Evolutionary conservation across 2,329 filamentous ascomycete genomes (phyloP).

Genomic region (Fusarium chuoi): DNA sequence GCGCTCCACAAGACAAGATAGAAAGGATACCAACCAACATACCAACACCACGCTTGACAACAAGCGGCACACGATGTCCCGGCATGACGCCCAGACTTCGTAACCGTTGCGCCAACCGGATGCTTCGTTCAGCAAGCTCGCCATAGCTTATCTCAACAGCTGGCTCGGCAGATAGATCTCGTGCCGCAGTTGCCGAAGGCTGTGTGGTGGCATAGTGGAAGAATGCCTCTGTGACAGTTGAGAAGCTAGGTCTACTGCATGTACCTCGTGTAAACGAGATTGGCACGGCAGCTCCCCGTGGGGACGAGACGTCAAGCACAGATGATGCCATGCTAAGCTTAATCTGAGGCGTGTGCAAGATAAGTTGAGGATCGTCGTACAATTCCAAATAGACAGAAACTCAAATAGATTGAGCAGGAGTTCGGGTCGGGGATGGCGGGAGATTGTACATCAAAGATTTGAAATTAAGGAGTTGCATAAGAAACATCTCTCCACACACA

Average conservation of each 20-base stretch:
- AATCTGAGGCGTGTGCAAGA: constrained; percentile 3
- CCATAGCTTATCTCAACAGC: constrained; percentile 55
- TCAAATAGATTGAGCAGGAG: constrained; percentile 12
- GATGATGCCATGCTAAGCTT: constrained; percentile 20
- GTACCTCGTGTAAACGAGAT: constrained; percentile 37
- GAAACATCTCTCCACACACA: constrained; percentile 21
- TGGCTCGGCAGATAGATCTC: constrained; percentile 46
- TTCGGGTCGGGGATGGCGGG: not conserved
- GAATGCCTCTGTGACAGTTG: constrained; percentile 52
- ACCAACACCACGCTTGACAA: constrained; percentile 64
- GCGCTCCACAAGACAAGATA: constrained; percentile 64
- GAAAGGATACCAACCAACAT: constrained; percentile 68
- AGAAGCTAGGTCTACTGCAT: constrained; percentile 32
- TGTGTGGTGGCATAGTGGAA: constrained; percentile 50
- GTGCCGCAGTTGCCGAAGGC: constrained; percentile 53
- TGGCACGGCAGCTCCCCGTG: constrained; percentile 18
- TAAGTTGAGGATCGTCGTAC: constrained; percentile 31
- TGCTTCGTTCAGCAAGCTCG: constrained; percentile 52
- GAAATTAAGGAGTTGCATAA: constrained; percentile 27
- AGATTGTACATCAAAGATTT: constrained; percentile 25
- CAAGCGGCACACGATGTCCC: constrained; percentile 63
- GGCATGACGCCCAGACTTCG: constrained; percentile 53
- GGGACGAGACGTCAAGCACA: not conserved
- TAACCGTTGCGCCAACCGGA: constrained; percentile 54
- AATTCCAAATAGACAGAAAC: constrained; percentile 16